Evolutionary conservation across 2,329 filamentous ascomycete genomes (phyloP).

Genomic region (Ramularia collo-cygni): DNA sequence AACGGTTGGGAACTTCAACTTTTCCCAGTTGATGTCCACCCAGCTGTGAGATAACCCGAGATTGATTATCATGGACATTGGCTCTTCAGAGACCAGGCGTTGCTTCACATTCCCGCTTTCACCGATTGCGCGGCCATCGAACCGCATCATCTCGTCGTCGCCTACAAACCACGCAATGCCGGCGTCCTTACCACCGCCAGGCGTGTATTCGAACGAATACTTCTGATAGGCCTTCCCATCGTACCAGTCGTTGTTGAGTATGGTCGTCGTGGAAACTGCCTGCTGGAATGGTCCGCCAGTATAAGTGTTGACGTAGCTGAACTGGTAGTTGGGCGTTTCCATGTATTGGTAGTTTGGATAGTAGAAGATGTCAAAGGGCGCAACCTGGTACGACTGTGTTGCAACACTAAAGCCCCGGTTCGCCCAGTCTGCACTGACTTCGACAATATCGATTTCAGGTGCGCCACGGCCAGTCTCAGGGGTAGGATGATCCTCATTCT

Average conservation of each 20-base stretch:
- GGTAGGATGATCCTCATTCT: constrained; percentile 41
- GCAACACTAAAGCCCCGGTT: constrained; percentile 36
- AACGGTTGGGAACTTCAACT: constrained; percentile 44
- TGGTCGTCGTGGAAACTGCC: constrained; percentile 49
- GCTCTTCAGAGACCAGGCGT: constrained; percentile 45
- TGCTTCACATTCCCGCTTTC: constrained; percentile 48
- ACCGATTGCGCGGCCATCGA: constrained; percentile 47
- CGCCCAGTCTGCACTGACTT: constrained; percentile 41
- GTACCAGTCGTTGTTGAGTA: constrained; percentile 51
- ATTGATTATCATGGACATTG: constrained; percentile 49
- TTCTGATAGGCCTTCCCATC: constrained; percentile 49
- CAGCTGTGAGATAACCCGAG: constrained; percentile 47
- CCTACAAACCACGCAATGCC: constrained; percentile 49
- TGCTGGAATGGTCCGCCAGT: constrained; percentile 51
- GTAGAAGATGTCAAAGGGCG: constrained; percentile 45
- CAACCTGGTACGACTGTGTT: constrained; percentile 45
- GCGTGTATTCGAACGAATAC: constrained; percentile 50
- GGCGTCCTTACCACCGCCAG: constrained; percentile 40
- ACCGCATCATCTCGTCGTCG: constrained; percentile 44
- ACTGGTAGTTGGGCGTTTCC: constrained; percentile 43
- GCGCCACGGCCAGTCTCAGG: constrained; percentile 43
- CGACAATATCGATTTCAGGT: constrained; percentile 45
- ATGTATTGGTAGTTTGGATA: constrained; percentile 49
- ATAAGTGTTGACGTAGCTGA: constrained; percentile 46
- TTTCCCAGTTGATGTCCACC: constrained; percentile 41